Evolutionary conservation across 352 stramenopile species (phyloP).

Genomic region (Phytophthora constricta): DNA sequence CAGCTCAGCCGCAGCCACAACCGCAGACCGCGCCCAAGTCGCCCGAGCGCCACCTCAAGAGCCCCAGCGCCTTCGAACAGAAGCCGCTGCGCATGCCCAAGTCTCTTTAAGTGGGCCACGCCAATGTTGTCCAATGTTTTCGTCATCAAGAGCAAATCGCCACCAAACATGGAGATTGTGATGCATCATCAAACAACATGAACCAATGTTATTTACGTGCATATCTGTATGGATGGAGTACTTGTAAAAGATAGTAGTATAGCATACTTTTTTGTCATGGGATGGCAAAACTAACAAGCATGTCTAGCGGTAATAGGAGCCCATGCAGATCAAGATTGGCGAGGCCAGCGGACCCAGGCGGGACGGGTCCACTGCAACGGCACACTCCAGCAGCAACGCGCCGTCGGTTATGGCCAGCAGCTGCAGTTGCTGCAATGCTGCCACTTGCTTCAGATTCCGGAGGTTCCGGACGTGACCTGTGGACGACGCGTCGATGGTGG

Average conservation of each 20-base stretch:
- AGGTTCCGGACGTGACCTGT: not conserved
- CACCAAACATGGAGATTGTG: not conserved
- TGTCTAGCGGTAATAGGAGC: slow-evolving; percentile 17
- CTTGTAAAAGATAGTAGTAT: not conserved
- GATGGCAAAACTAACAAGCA: too few species aligned
- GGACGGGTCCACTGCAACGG: slow-evolving; percentile 5
- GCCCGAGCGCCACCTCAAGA: slow-evolving; percentile 42
- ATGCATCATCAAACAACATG: too few species aligned
- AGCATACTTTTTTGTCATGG: not conserved
- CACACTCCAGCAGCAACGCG: slow-evolving; percentile 26
- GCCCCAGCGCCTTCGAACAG: slow-evolving; percentile 58
- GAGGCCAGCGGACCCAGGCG: slow-evolving; percentile 11
- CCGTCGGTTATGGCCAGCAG: slow-evolving; percentile 15
- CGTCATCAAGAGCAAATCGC: not conserved
- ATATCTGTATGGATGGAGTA: too few species aligned
- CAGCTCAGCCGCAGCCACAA: not conserved
- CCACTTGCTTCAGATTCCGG: not conserved
- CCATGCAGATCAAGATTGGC: slow-evolving; percentile 17
- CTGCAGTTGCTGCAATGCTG: slow-evolving; percentile 12
- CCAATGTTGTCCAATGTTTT: not conserved
- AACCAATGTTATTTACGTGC: not conserved
- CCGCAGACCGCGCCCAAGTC: slow-evolving; percentile 1
- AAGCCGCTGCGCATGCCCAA: slow-evolving; percentile 75
- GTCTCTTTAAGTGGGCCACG: slow-evolving; percentile 38
- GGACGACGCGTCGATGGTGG: not conserved